Conservation (phyloP, 2,329 filamentous ascomycete genomes). For the Trematosphaeria pertusa region DNA sequence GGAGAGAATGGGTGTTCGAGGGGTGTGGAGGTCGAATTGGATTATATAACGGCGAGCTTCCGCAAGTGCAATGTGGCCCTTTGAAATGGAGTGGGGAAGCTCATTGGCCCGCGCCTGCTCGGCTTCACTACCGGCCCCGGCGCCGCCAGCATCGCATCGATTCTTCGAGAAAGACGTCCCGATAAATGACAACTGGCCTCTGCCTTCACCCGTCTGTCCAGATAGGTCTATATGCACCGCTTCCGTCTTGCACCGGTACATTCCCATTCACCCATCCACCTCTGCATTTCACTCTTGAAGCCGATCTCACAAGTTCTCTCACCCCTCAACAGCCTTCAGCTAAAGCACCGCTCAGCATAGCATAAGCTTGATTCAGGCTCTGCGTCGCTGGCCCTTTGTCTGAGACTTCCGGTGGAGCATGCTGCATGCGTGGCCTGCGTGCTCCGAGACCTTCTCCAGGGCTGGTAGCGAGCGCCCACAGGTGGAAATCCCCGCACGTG, state of each 20-base stretch:
- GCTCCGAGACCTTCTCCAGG: background rate
- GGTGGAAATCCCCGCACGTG: background rate
- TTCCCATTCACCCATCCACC: too few species aligned
- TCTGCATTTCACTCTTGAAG: too few species aligned
- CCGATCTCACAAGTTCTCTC: too few species aligned
- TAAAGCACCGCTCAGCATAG: too few species aligned
- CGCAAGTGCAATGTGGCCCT: constrained; percentile 13
- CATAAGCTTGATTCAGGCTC: constrained; percentile 10
- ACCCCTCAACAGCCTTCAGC: too few species aligned
- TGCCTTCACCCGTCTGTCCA: constrained; percentile 4
- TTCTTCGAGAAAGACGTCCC: constrained; percentile 29
- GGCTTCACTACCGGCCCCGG: constrained; percentile 2
- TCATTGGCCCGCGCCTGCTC: constrained; percentile 7
- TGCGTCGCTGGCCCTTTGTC: constrained; percentile 6
- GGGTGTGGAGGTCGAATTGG: constrained; percentile 24
- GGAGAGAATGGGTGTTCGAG: constrained; percentile 22
- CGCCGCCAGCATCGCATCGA: constrained; percentile 19
- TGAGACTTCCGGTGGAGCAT: constrained; percentile 7
- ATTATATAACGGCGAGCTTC: constrained; percentile 16
- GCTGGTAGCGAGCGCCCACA: background rate
- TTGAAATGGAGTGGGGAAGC: constrained; percentile 1
- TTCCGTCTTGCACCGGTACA: too few species aligned
- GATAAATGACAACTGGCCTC: constrained; percentile 30
- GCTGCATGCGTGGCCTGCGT: background rate
- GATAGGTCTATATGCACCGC: too few species aligned